Evolutionary conservation across 2,329 filamentous ascomycete species (phyloP).

Genomic region (Cephalotrichum gorgonifer): DNA sequence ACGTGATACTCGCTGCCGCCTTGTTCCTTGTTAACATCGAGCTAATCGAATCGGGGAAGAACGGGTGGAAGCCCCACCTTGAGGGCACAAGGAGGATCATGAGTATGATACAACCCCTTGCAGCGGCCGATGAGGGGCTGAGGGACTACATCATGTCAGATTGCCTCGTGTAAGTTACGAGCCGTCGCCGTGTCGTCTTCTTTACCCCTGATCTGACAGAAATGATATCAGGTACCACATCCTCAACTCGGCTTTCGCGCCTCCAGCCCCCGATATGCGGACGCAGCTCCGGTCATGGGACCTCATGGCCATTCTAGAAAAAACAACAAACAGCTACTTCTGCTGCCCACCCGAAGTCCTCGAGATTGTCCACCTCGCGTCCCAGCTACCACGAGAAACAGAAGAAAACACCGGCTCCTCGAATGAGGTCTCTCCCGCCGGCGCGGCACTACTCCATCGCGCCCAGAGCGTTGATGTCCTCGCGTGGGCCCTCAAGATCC

Average conservation of each 20-base stretch:
- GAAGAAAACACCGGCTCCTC: conserved; percentile 15
- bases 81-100: conserved; percentile 34
- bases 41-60: conserved; percentile 36
- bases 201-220: neutral
- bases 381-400: conserved; percentile 24
- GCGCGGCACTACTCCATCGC: conserved; percentile 21
- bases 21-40: conserved; percentile 41
- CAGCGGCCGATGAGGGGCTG: conserved; percentile 22
- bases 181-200: neutral
- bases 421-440: conserved; percentile 19
- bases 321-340: conserved; percentile 33
- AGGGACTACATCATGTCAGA: conserved; percentile 36
- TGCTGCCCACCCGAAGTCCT: conserved; percentile 34
- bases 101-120: conserved; percentile 23
- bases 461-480: conserved; percentile 29
- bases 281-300: conserved; percentile 24
- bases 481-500: conserved; percentile 27
- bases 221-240: neutral
- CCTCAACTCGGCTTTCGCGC: neutral
- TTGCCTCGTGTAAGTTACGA: conserved; percentile 31
- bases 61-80: conserved; percentile 36
- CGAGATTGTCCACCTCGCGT: conserved; percentile 30
- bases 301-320: conserved; percentile 24
- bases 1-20: conserved; percentile 32
- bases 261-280: neutral